phyloP scores from a whole-genome alignment of 768 basidiomycete genomes.

The Auricularia sp. region DNA sequence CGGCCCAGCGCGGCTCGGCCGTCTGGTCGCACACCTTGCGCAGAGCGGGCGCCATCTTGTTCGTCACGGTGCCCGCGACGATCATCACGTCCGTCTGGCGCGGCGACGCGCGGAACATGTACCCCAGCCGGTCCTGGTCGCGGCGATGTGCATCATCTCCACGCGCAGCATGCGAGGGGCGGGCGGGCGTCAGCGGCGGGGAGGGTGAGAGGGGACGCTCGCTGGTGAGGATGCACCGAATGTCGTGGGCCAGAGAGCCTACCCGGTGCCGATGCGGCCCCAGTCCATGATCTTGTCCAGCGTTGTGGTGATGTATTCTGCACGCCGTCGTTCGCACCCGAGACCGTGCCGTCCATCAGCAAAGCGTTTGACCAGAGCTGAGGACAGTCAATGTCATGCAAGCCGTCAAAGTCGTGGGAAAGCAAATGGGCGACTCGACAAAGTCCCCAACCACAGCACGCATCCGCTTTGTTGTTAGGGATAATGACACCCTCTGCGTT shows the following conservation, averaged over 20 bases:
- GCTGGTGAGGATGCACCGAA: constrained; percentile 43
- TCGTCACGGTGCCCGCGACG: constrained; percentile 95
- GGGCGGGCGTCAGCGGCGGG: too few relatives aligned
- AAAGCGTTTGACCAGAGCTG: too few relatives aligned
- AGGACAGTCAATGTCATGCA: too few relatives aligned
- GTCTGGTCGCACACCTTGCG: constrained; percentile 97
- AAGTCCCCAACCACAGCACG: too few relatives aligned
- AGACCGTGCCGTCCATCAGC: neutral
- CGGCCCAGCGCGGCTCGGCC: constrained; percentile 99
- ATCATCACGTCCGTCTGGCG: constrained; percentile 98
- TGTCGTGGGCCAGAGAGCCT: constrained; percentile 99
- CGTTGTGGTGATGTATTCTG: constrained; percentile 94
- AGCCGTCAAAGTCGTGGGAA: too few relatives aligned
- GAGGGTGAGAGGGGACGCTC: too few relatives aligned
- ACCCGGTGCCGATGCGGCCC: constrained; percentile 93
- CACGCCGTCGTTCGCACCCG: neutral
- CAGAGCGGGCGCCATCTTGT: constrained; percentile 98
- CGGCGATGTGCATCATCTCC: constrained; percentile 99
- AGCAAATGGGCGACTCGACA: too few relatives aligned
- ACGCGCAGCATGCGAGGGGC: constrained; percentile 93
- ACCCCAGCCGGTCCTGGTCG: constrained; percentile 94
- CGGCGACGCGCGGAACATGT: constrained; percentile 98
- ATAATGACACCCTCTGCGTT: constrained; percentile 81
- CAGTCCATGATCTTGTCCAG: constrained; percentile 96
- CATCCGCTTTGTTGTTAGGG: constrained; percentile 87